These are phyloP conservation scores for Phoma herbarum DNA, from an alignment of 2,329 filamentous ascomycete genomes.

Conservation along the genomic window DNA sequence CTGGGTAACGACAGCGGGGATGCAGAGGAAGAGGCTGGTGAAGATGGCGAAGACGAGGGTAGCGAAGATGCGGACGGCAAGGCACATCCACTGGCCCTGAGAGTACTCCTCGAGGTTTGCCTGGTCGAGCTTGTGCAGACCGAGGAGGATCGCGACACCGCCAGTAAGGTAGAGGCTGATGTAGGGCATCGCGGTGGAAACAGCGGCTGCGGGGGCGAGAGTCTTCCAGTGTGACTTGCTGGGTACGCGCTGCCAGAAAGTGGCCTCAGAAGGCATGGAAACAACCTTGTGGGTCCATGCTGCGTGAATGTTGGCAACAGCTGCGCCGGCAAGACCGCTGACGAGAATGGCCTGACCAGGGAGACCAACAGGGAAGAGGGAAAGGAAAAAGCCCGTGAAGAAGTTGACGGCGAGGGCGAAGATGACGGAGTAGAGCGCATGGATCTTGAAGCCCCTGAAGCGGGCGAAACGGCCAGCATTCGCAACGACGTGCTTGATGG, in stretches of 20 bases:
- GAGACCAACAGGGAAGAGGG: conserved; percentile 56
- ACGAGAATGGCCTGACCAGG: conserved; percentile 60
- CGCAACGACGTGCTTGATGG: conserved; percentile 68
- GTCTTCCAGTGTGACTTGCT: conserved; percentile 71
- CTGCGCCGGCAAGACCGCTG: conserved; percentile 66
- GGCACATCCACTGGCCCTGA: conserved; percentile 44
- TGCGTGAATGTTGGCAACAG: conserved; percentile 73
- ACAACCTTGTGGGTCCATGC: conserved; percentile 90
- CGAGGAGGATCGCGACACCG: conserved; percentile 49
- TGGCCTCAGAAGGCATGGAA: conserved; percentile 69
- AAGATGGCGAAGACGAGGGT: conserved; percentile 54
- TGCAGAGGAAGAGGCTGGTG: conserved; percentile 72
- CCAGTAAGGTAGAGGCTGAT: conserved; percentile 62
- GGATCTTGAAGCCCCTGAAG: conserved; percentile 72
- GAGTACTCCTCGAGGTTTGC: conserved; percentile 47
- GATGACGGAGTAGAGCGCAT: conserved; percentile 50
- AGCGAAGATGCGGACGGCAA: conserved; percentile 54
- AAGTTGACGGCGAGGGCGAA: conserved; percentile 41
- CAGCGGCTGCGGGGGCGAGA: conserved; percentile 72
- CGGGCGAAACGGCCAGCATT: conserved; percentile 70
- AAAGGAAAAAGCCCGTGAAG: conserved; percentile 46
- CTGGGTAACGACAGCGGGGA: conserved; percentile 80
- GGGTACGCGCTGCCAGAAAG: conserved; percentile 73
- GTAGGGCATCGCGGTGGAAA: conserved; percentile 68
- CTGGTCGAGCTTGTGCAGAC: conserved; percentile 46